A percentile compares a stretch with the other conserved stretches of the same genome.
phyloP scores from a whole-genome alignment of 2,329 filamentous ascomycete species.

The Neonectria neomacrospora region DNA sequence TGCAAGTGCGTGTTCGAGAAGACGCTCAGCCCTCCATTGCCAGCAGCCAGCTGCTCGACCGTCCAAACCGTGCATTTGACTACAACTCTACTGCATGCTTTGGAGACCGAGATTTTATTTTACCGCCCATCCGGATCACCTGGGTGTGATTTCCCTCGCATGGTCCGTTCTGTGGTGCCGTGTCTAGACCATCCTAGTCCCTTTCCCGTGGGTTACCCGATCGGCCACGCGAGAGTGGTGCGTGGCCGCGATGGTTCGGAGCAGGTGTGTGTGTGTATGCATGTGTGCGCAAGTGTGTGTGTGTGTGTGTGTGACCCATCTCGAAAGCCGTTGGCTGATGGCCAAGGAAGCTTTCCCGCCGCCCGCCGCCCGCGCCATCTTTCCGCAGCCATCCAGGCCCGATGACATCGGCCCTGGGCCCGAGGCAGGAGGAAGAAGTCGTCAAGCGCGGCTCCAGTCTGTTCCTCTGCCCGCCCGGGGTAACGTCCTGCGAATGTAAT shows the following conservation, averaged over 20 bases:
- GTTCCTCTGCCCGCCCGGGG: too few relatives aligned
- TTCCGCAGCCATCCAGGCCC: not conserved
- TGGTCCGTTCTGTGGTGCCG: constrained; percentile 11
- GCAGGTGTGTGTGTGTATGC: not conserved
- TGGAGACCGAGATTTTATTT: not conserved
- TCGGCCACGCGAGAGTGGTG: constrained; percentile 25
- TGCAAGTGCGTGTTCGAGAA: not conserved
- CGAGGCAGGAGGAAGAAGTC: not conserved
- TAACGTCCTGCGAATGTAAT: too few relatives aligned
- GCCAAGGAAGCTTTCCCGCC: constrained; percentile 23
- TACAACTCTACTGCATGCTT: not conserved
- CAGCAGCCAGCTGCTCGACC: not conserved
- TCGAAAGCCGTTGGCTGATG: constrained; percentile 20
- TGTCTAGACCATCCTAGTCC: constrained; percentile 11
- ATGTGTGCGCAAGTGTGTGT: not conserved
- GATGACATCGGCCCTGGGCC: not conserved
- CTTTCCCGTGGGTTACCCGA: constrained; percentile 18
- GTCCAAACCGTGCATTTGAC: not conserved
- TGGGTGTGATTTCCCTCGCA: constrained; percentile 23
- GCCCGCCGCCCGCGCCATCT: constrained; percentile 22
- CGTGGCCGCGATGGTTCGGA: constrained; percentile 15
- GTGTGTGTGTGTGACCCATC: not conserved
- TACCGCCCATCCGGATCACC: constrained; percentile 18
- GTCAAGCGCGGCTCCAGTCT: constrained; percentile 7
- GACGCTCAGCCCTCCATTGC: not conserved